Percentiles rank a stretch among this genome's conserved stretches.
These are phyloP conservation scores for Trichoderma gracile DNA, from an alignment of 2,329 filamentous ascomycete genomes.

Conservation along the genomic window DNA sequence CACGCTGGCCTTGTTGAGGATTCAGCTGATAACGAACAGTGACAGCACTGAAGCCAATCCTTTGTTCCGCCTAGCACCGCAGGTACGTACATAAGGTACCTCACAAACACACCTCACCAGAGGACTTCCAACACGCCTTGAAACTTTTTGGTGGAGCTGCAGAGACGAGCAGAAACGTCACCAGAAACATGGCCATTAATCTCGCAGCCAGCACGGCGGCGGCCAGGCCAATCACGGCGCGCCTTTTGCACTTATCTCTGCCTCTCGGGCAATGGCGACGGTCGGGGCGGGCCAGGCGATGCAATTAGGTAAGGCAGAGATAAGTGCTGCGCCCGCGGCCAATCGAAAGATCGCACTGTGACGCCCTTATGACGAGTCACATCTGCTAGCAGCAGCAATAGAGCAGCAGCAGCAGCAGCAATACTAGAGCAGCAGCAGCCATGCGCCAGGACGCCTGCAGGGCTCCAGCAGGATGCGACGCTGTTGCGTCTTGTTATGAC, in stretches of 20 bases:
- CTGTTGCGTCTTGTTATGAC: no score
- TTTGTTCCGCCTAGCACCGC: neutral
- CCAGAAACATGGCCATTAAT: constrained; percentile 15
- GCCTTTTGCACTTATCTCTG: constrained; percentile 16
- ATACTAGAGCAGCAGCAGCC: no score
- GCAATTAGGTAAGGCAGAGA: constrained; percentile 24
- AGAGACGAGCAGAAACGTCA: constrained; percentile 10
- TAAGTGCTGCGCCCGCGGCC: constrained; percentile 17
- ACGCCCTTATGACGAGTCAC: constrained; percentile 18
- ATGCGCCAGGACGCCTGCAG: no score
- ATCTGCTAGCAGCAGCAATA: constrained; percentile 4
- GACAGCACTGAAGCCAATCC: neutral
- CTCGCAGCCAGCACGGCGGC: constrained; percentile 13
- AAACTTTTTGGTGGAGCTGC: neutral
- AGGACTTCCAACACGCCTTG: no score
- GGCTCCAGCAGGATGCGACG: no score
- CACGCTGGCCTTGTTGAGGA: no score
- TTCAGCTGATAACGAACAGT: neutral
- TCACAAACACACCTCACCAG: no score
- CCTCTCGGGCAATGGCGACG: constrained; percentile 11
- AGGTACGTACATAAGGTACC: neutral
- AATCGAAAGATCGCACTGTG: constrained; percentile 23
- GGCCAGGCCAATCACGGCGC: constrained; percentile 7
- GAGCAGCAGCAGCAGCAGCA: no score
- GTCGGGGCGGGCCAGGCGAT: constrained; percentile 22